Conservation (phyloP, 1,284 basidiomycete species). For the Taiwanofungus camphoratus region DNA sequence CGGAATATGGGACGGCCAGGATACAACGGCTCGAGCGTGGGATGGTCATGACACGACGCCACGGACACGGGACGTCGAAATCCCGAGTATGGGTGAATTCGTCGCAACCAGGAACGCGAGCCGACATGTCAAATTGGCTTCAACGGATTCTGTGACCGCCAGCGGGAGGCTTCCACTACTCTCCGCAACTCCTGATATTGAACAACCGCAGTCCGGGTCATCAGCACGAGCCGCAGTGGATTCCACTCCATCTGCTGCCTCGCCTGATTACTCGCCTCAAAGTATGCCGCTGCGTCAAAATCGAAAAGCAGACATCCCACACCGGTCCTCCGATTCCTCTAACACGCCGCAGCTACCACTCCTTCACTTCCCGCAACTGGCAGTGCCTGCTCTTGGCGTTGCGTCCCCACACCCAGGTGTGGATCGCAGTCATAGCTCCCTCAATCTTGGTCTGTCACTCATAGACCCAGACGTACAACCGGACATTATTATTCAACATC, state of each 20-base stretch:
- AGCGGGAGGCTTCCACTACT: no score
- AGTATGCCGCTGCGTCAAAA: no score
- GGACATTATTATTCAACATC: conserved; percentile 30
- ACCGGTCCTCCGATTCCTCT: not conserved
- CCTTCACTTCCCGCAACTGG: not conserved
- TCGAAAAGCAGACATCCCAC: not conserved
- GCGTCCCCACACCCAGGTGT: not conserved
- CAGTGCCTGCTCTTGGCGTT: not conserved
- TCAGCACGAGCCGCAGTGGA: not conserved
- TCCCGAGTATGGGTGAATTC: no score
- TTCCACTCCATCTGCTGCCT: not conserved
- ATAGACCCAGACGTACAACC: conserved; percentile 19
- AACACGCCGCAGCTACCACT: not conserved
- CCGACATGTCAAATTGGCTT: not conserved
- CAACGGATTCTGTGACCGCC: no score
- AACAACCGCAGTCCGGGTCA: not conserved
- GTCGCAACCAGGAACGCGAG: no score
- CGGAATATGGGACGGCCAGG: conserved; percentile 6
- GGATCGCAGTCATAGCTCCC: conserved; percentile 1
- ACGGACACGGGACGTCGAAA: conserved; percentile 17
- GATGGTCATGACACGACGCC: conserved; percentile 10
- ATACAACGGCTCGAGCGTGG: conserved; percentile 6
- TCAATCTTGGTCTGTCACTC: conserved; percentile 10
- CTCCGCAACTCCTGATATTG: not conserved
- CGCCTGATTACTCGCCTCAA: not conserved